phyloP scores from a whole-genome alignment of 441 rosid genomes.

The Dalechampia spathulata region DNA sequence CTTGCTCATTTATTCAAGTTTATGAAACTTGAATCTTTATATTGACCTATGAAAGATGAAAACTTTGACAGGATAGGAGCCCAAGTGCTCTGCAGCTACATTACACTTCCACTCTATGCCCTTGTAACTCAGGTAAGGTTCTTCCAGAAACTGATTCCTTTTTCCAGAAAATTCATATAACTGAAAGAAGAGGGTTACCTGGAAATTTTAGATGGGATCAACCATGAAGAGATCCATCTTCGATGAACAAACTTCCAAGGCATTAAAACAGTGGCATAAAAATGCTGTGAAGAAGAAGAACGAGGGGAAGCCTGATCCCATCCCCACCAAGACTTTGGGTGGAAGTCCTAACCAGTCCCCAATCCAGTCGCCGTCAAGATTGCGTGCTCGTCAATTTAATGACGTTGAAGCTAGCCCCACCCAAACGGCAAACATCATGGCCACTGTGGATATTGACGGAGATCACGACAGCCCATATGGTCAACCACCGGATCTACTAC shows the following conservation, averaged over 20 bases:
- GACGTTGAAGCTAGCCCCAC: slow-evolving; percentile 23
- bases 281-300: slow-evolving; percentile 50
- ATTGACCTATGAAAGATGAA: background rate
- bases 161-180: background rate
- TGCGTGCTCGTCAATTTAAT: slow-evolving; percentile 13
- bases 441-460: slow-evolving; percentile 39
- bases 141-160: background rate
- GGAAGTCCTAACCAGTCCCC: slow-evolving; percentile 24
- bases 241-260: slow-evolving; percentile 84
- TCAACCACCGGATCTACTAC: slow-evolving; percentile 33
- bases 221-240: slow-evolving; percentile 92
- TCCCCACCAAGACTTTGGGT: slow-evolving; percentile 16
- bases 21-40: too few relatives aligned
- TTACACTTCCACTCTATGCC: slow-evolving; percentile 94
- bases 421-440: slow-evolving; percentile 39
- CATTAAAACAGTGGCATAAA: slow-evolving; percentile 75
- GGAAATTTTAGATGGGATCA: slow-evolving; percentile 73
- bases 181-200: too few relatives aligned
- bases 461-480: slow-evolving; percentile 2
- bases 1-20: too few relatives aligned
- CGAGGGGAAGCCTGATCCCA: slow-evolving; percentile 27
- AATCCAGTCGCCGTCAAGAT: background rate
- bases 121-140: slow-evolving; percentile 83
- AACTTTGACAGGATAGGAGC: slow-evolving; percentile 53
- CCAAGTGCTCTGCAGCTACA: slow-evolving; percentile 83